phyloP scores from a whole-genome alignment of 148 eudicot genomes.

The Cornus kousa region DNA sequence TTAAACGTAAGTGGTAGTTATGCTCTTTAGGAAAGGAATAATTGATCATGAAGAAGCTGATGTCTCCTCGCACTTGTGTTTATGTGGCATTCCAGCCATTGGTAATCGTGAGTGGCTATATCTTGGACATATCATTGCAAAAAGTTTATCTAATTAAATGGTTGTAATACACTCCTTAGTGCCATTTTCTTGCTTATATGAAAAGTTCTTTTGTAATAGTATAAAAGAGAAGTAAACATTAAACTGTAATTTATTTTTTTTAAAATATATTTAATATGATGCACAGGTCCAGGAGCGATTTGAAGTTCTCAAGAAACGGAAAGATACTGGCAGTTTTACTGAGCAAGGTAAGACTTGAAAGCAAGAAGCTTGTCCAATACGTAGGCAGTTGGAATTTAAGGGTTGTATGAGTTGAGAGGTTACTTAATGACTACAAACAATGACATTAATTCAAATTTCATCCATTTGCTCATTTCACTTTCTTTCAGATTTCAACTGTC shows the following conservation, averaged over 20 bases:
- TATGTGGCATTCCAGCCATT: background rate
- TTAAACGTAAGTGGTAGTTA: background rate
- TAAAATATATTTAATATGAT: conserved; percentile 3
- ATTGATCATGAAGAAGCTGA: background rate
- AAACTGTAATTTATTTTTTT: too few relatives aligned
- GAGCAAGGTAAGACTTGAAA: conserved; percentile 68
- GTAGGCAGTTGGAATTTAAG: background rate
- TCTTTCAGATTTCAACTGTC: background rate
- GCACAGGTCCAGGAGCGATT: conserved; percentile 81
- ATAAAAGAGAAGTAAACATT: background rate
- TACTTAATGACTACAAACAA: background rate
- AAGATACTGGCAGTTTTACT: conserved; percentile 71
- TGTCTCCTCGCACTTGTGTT: background rate
- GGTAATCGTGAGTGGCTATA: background rate
- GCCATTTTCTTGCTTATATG: background rate
- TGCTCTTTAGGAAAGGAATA: background rate
- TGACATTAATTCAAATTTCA: background rate
- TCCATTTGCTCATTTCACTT: background rate
- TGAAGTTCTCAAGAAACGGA: conserved; percentile 86
- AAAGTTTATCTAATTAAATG: background rate
- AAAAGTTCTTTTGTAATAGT: background rate
- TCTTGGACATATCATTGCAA: background rate
- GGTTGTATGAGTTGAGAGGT: background rate
- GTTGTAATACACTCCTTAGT: background rate
- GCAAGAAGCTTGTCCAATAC: background rate